Base-by-base conservation (phyloP, 2,329 filamentous ascomycete genomes). In the Helotiales sp. region DNA sequence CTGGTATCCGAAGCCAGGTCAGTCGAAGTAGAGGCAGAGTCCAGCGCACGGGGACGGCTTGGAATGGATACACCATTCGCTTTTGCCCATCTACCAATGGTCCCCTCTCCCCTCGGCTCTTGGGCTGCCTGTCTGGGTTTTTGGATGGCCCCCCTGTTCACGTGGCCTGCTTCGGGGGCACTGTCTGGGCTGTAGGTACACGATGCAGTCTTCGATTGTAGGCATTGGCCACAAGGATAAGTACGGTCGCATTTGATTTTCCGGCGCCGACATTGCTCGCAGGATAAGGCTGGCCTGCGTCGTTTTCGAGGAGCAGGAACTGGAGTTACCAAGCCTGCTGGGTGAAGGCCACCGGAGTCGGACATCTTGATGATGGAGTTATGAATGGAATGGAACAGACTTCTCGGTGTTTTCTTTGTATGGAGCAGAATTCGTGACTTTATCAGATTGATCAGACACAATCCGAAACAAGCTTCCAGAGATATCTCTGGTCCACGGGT, bases 211-310 rank as follows among this genome's bases (percentile, higher is more conserved):
- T 75, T 73, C 1, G 75, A 72, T 17, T 70, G 68, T 6, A 75
- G 72, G 69, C 80, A 82, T 67, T 78, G 79, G 15, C 70, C 64
- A 67, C 81, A 83, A 3, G 81, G 81, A 20, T 77, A 72, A n/a
- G 75, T 77, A 1, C 80, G 75, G 66, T 83, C 79, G 66, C 82
- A 83, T 61, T 81, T 82, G 73, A 83, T 78, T 71, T 83, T 83
- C 43, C 81, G 78, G 20, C 79, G 78, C 20, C 82, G 77, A 71
- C 82, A 84, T 67, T 80, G 77, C 43, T 80, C 68, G 66, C 82
- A 83, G 0, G 82, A 82, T 28, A 81, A 68, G 3, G 80, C 79
- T 34, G 74, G 74, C 22, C 75, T 64, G 13, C 75, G 71, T 40
- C 75, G 71, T 50, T 74, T 77, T 30, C 73, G 71, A 17, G 70